These are phyloP conservation scores for Fusarium pseudograminearum DNA, from an alignment of 2,329 filamentous ascomycete genomes.

Conservation along the genomic window DNA sequence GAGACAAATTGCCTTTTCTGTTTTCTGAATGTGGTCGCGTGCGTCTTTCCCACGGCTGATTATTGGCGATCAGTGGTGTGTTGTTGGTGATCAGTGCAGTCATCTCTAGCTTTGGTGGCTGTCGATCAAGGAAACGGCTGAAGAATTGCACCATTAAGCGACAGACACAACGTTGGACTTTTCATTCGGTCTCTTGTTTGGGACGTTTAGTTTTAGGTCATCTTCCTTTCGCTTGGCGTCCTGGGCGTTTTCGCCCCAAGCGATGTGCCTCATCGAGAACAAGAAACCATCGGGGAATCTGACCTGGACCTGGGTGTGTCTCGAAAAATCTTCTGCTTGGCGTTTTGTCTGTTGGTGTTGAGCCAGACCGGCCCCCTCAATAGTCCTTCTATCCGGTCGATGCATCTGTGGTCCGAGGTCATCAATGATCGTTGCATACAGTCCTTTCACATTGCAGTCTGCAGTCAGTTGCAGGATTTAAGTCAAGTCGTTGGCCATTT, in stretches of 20 bases:
- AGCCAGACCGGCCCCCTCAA: neutral
- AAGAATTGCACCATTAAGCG: slow-evolving; percentile 7
- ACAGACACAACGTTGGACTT: slow-evolving; percentile 4
- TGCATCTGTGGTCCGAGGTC: slow-evolving; percentile 29
- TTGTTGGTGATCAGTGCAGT: neutral
- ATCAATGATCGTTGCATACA: slow-evolving; percentile 14
- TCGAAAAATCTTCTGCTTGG: slow-evolving; percentile 22
- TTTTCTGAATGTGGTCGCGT: slow-evolving; percentile 36
- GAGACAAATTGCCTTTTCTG: neutral
- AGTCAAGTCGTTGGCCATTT: no score
- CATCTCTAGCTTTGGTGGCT: neutral
- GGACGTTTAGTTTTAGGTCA: slow-evolving; percentile 5
- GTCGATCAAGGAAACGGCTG: slow-evolving; percentile 15
- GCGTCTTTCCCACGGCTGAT: slow-evolving; percentile 7
- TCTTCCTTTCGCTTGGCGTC: slow-evolving; percentile 28
- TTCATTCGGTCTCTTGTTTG: slow-evolving; percentile 11
- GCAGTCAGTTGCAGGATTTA: no score
- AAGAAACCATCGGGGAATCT: neutral
- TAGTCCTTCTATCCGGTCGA: slow-evolving; percentile 27
- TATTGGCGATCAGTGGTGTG: neutral
- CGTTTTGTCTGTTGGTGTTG: slow-evolving; percentile 8
- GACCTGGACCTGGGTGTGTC: slow-evolving; percentile 25
- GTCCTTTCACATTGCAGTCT: neutral
- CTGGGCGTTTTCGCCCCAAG: slow-evolving; percentile 32
- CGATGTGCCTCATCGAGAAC: slow-evolving; percentile 13